phyloP scores from a whole-genome alignment of 257 asterid genomes.

The Anisodus acutangulus region DNA sequence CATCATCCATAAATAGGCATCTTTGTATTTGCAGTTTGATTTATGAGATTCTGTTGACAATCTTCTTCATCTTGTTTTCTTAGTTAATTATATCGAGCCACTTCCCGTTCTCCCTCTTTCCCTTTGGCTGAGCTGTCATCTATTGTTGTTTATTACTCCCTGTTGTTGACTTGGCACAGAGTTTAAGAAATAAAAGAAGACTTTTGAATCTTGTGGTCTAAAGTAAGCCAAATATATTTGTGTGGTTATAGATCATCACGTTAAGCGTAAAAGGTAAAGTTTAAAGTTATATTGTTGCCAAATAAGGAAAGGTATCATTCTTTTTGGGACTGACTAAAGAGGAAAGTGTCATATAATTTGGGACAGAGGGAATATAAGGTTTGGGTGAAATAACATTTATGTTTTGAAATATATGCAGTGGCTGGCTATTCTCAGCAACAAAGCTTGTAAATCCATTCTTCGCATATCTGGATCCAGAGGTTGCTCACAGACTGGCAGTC shows the following conservation, averaged over 20 bases:
- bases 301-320: no score
- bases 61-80: background rate
- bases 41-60: background rate
- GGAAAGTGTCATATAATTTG: no score
- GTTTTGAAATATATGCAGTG: constrained; percentile 57
- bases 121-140: background rate
- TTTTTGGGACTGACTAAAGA: no score
- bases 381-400: constrained; percentile 23
- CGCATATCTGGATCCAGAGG: constrained; percentile 92
- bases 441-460: constrained; percentile 94
- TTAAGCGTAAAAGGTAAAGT: no score
- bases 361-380: background rate
- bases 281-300: no score
- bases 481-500: constrained; percentile 89
- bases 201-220: no score
- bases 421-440: constrained; percentile 96
- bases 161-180: no score
- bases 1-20: background rate
- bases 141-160: background rate
- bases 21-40: background rate
- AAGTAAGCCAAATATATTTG: no score
- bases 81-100: background rate
- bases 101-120: background rate
- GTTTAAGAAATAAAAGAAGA: no score
- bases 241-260: no score